Conservation (phyloP, 495 filamentous ascomycete species). For the Penicillium crystallinum region DNA sequence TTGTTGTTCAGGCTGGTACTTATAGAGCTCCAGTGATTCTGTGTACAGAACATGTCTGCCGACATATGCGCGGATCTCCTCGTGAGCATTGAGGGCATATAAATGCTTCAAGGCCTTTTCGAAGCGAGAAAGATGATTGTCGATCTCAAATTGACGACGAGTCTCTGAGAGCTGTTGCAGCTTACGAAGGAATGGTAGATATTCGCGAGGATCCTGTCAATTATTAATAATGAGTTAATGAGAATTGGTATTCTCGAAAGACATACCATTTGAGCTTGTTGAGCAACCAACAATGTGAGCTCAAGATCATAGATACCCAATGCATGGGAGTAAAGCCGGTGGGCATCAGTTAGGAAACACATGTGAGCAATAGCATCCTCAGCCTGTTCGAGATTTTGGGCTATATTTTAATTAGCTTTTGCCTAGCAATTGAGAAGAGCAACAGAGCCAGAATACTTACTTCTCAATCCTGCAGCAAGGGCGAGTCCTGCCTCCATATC, state of each 20-base stretch:
- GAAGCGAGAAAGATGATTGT: constrained; percentile 73
- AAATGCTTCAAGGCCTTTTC: constrained; percentile 75
- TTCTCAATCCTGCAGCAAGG: constrained; percentile 70
- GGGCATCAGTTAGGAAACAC: constrained; percentile 91
- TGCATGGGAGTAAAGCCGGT: constrained; percentile 85
- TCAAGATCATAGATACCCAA: constrained; percentile 89
- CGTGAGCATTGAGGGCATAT: constrained; percentile 58
- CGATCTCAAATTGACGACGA: constrained; percentile 75
- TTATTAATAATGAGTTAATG: neutral
- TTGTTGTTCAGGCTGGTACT: constrained; percentile 63
- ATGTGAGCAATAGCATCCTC: constrained; percentile 91
- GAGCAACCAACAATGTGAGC: constrained; percentile 81
- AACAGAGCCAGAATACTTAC: constrained; percentile 25
- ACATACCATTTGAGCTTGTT: constrained; percentile 80
- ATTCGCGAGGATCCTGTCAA: constrained; percentile 76
- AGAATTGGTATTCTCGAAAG: neutral
- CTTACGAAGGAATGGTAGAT: constrained; percentile 86
- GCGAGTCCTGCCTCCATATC: constrained; percentile 79
- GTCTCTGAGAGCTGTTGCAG: constrained; percentile 66
- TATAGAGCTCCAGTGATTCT: constrained; percentile 73
- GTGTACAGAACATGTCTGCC: constrained; percentile 75
- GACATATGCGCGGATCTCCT: constrained; percentile 70
- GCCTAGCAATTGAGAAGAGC: neutral
- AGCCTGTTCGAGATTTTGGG: constrained; percentile 58
- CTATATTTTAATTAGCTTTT: constrained; percentile 14